Evolutionary conservation across 1,139 yeast species (phyloP), one percentile per base, ranked within the genome.

Genomic region (Taphrina communis): DNA sequence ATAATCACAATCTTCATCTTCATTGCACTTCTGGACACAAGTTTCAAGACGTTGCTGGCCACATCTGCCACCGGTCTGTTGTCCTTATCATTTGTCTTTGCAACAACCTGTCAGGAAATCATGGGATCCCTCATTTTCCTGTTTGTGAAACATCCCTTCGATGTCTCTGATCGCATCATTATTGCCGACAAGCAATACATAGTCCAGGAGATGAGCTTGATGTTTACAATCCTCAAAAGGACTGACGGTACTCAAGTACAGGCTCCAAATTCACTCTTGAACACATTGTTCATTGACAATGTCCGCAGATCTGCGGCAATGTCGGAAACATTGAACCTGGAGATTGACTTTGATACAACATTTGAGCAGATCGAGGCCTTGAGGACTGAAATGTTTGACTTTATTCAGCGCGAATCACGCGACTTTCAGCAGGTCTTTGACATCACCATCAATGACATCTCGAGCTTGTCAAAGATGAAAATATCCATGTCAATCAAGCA

Each of bases 61-160:
- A 81, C 83, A 1, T 73, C 80, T 50, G 83, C 82, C 17, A 78
- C 82, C 7, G 73, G 81, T 0, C 72, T 80, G 61, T 74, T 80
- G 51, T 81, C 81, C 3, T 71, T 80, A 53, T 80, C 82, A 17
- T 80, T 80, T 73, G 75, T 80, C 48, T 79, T 80, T 69, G 74
- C 80, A 1, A 73, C 79, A 14, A 79, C 82, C 25, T 77, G 79
- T 17, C 82, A 79, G 70, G 83, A 80, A 71, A 73, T 80, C 35
- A 74, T 80, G 52, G 78, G 80, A 12, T 78, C 82, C 1, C 79
- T 82, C 70, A 78, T 80, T 8, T 80, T 79, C 71, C 71, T 80
- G 69, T 80, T 80, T 69, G 82, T 79, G 69, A 80, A 80, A 74
- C 83, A 80, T 69, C 83, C 83, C 2, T 73, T 76, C 68, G 83